Evolutionary conservation across 495 filamentous ascomycete species (phyloP).

Genomic region (Parathielavia hyrcaniae): DNA sequence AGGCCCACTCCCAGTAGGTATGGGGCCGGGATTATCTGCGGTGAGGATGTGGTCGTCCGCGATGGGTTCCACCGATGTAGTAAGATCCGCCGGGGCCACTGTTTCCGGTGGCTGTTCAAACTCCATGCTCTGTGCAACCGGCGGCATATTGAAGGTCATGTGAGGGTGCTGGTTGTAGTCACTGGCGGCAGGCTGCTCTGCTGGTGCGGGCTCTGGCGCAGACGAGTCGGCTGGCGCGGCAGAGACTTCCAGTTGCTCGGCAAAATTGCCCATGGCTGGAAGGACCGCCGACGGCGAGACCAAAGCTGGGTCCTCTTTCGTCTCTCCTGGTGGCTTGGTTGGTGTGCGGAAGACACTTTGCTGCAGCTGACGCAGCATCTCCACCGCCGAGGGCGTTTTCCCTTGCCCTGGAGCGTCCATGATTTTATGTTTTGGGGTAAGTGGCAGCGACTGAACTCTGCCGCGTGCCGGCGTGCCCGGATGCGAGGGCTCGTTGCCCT

Average conservation of each 20-base stretch:
- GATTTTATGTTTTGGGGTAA: neutral
- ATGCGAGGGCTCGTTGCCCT: neutral
- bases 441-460: neutral
- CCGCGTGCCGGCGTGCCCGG: neutral
- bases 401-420: constrained; percentile 25
- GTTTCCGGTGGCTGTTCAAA: constrained; percentile 26
- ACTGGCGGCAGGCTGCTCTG: constrained; percentile 10
- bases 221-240: neutral
- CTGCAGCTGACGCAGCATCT: constrained; percentile 26
- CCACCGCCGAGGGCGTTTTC: constrained; percentile 25
- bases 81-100: constrained; percentile 37
- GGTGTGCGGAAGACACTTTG: constrained; percentile 3
- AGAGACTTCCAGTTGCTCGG: constrained; percentile 3
- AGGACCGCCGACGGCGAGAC: constrained; percentile 16
- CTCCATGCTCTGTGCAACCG: neutral
- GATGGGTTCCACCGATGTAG: constrained; percentile 30
- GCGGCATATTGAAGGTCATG: neutral
- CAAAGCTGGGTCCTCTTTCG: neutral
- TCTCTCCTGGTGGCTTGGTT: neutral
- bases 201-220: neutral
- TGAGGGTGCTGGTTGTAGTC: constrained; percentile 8
- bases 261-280: neutral
- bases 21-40: neutral
- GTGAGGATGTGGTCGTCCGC: constrained; percentile 15
- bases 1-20: neutral